Evolutionary conservation across 306 rosid species (phyloP), one percentile per base, ranked within the genome.

Genomic region (Vigna unguiculata): DNA sequence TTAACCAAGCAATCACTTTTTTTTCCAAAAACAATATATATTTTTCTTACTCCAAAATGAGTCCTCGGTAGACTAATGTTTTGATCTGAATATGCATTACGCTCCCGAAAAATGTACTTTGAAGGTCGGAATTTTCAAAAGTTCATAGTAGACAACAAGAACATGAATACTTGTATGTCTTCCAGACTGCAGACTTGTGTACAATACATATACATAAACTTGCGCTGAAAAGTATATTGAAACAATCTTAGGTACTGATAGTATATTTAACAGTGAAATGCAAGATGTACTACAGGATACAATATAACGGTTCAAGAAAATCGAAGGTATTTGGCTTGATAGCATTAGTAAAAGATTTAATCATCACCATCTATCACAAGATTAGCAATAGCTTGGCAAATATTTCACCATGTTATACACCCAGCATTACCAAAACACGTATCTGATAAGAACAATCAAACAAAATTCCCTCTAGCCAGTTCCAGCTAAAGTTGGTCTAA

Each of bases 401-500:
- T 22, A 45, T 13, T 45, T 43, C 34, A 45, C 14, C 53, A 21
- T 1, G 22, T 14, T 40, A 40, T 45, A 43, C 20, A 65, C 32
- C 21, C 38, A 66, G 8, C 20, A 43, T 14, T 12, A 43, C 36
- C 54, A 22, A 43, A 43, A 21, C 45, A 20, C 4, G 12, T 40
- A 57, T 45, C 7, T 7, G 14, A 14, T 22, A 14, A 22, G 47
- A 70, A 36, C 46, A 60, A 58, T 59, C 51, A 78, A 78, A 6
- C 54, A 45, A 28, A 58, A 20, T 15, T 21, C 55, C 47, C 22
- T 15, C 49, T 24, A 34, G 36, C 34, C 17, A 59, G 30, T 25
- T 79, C 58, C 57, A 53, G 10, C 24, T 46, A 16, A 61, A 51
- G 34, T 38, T 59, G 49, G 58, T 36, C 34, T 19, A 75, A 49